Conservation (phyloP, 1,284 basidiomycete species). For the Agaricales sp. region DNA sequence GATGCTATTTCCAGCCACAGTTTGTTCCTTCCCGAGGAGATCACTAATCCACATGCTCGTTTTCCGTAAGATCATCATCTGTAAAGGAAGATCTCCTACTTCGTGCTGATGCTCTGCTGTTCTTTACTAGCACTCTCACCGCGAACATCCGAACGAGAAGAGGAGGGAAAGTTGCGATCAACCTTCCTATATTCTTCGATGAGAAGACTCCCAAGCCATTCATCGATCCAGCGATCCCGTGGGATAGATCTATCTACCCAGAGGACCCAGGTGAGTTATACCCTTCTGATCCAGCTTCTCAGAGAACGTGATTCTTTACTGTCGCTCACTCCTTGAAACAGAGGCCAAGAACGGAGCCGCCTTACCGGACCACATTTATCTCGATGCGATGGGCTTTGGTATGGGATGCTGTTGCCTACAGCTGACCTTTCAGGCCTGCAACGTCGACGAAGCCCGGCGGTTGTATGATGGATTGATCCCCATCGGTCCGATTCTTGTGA, state of each 20-base stretch:
- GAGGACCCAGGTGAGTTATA: slow-evolving; percentile 63
- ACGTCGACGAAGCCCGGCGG: slow-evolving; percentile 82
- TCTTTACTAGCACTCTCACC: slow-evolving; percentile 69
- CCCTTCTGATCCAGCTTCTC: not conserved
- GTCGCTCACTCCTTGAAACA: slow-evolving; percentile 17
- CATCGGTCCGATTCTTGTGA: slow-evolving; percentile 87
- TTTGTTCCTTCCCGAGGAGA: slow-evolving; percentile 90
- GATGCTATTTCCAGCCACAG: slow-evolving; percentile 79
- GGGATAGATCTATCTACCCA: slow-evolving; percentile 68
- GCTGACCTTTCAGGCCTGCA: slow-evolving; percentile 95
- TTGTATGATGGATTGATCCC: slow-evolving; percentile 95
- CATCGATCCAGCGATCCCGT: slow-evolving; percentile 84
- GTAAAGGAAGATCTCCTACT: slow-evolving; percentile 3
- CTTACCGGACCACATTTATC: slow-evolving; percentile 86
- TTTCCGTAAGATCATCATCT: slow-evolving; percentile 72
- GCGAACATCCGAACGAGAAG: slow-evolving; percentile 89
- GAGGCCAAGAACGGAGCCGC: slow-evolving; percentile 88
- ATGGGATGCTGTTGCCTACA: slow-evolving; percentile 99
- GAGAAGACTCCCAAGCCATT: slow-evolving; percentile 82
- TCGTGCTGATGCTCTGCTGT: not conserved
- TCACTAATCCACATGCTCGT: slow-evolving; percentile 94
- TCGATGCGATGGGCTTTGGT: slow-evolving; percentile 99
- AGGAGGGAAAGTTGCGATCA: slow-evolving; percentile 92
- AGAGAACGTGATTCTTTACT: not conserved
- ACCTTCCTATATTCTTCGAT: slow-evolving; percentile 91